Evolutionary conservation across 2,329 filamentous ascomycete species (phyloP).

Genomic region (Paraphoma chrysanthemicola): DNA sequence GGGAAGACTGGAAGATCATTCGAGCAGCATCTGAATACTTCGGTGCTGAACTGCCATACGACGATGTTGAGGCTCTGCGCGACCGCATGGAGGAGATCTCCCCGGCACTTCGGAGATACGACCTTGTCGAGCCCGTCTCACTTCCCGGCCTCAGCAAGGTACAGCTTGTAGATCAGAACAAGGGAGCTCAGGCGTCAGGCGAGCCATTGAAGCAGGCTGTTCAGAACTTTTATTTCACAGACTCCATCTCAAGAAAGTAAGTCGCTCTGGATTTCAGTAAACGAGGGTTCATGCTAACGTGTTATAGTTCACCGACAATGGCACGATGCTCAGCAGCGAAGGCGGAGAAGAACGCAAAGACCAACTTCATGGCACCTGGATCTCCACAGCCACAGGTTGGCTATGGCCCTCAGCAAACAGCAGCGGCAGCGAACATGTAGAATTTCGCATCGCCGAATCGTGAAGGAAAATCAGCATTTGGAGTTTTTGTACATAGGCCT

Average conservation of each 20-base stretch:
- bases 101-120: conserved; percentile 86
- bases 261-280: conserved; percentile 36
- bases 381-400: conserved; percentile 50
- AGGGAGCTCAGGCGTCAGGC: conserved; percentile 77
- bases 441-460: conserved; percentile 8
- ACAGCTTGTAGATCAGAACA: conserved; percentile 95
- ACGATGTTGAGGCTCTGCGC: conserved; percentile 86
- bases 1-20: conserved; percentile 99
- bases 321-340: conserved; percentile 95
- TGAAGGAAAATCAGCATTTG: conserved; percentile 17
- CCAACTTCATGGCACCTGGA: conserved; percentile 60
- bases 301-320: conserved; percentile 89
- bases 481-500: conserved; percentile 41
- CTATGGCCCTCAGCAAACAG: conserved; percentile 44
- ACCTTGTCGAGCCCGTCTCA: conserved; percentile 80
- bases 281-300: conserved; percentile 15
- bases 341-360: conserved; percentile 62
- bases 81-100: conserved; percentile 96
- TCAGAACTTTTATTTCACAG: conserved; percentile 98
- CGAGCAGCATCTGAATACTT: conserved; percentile 92
- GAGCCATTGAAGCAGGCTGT: conserved; percentile 82
- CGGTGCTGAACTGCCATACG: conserved; percentile 84
- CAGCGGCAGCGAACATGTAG: conserved; percentile 34
- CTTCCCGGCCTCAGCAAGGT: conserved; percentile 85
- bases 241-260: conserved; percentile 94